Conservation (phyloP, 768 basidiomycete species). For the Suillus lakei region DNA sequence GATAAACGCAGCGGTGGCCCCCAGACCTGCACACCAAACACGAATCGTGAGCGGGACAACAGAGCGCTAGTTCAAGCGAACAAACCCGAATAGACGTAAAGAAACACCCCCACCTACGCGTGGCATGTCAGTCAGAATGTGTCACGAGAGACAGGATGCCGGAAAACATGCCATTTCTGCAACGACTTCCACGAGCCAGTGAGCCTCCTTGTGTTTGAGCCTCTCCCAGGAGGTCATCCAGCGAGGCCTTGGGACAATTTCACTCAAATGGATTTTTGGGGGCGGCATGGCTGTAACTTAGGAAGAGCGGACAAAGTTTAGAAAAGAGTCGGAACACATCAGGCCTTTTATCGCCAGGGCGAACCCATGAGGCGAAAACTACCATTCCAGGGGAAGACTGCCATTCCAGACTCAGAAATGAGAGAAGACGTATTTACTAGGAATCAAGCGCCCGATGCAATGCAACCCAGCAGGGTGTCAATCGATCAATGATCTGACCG, state of each 20-base stretch:
- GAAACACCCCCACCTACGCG: conserved; percentile 59
- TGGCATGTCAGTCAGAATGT: conserved; percentile 11
- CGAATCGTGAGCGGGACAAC: not conserved
- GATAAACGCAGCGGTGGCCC: conserved; percentile 55
- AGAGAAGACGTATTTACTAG: not conserved
- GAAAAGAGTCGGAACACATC: not conserved
- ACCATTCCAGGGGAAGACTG: conserved; percentile 3
- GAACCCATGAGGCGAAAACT: not conserved
- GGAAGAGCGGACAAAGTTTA: not conserved
- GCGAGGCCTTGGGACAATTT: conserved; percentile 43
- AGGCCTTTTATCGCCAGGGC: not conserved
- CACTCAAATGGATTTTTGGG: conserved; percentile 43
- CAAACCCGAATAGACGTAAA: conserved; percentile 61
- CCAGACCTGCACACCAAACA: conserved; percentile 45
- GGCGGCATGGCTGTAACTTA: conserved; percentile 23
- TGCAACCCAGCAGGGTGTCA: not conserved
- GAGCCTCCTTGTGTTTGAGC: conserved; percentile 48
- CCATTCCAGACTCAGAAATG: not conserved
- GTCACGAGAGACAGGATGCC: not conserved
- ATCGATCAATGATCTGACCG: not conserved
- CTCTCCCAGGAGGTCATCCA: conserved; percentile 56
- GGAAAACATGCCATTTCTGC: conserved; percentile 56
- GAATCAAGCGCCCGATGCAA: not conserved
- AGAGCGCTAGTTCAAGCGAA: not conserved
- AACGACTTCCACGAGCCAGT: conserved; percentile 61